Base-by-base conservation (phyloP, 306 rosid genomes). In the Phaseolus lunatus region DNA sequence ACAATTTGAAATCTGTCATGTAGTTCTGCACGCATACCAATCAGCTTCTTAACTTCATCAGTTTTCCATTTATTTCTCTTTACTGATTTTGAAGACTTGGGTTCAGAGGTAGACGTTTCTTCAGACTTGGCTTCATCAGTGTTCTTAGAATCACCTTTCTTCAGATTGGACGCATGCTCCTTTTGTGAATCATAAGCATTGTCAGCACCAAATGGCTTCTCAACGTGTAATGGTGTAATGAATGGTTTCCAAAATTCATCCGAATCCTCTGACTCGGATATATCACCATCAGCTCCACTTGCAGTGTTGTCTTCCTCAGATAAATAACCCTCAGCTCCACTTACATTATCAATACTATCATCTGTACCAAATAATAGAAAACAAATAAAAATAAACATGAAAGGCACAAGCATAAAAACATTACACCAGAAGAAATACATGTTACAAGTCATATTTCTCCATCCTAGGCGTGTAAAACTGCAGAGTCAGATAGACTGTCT, bases 11-110 rank as follows among this genome's bases (percentile, higher is more conserved):
- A 61, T 61, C 67, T 61, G 44, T 61, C 67, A 61, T 1, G 10
- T 61, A 61, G 67, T 31, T 61, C 67, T 44, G 9, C 67, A 2
- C 67, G 67, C 67, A 61, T 29, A 3, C 22, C 44, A 29, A 61
- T 61, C 43, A 61, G 23, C 23, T 61, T 61, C 67, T 15, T 61
- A 61, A 61, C 22, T 61, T 61, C 67, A 13, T 61, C 67, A 31
- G 67, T 7, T 31, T 31, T 61, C 67, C 67, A 61, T 61, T 61
- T 61, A 29, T 61, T 61, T 61, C 67, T 61, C 67, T 61, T 61
- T 29, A 61, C 14, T 29, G 67, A 61, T 61, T 61, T 61, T 61
- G 67, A 61, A 15, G 67, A 61, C 23, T 61, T 29, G 67, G 44
- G 3, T 29, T 61, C 67, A 61, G 67, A 61, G 29, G 15, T 61